These are phyloP conservation scores for Solanum lignicaule DNA, from an alignment of 257 asterid species.

Conservation along the genomic window DNA sequence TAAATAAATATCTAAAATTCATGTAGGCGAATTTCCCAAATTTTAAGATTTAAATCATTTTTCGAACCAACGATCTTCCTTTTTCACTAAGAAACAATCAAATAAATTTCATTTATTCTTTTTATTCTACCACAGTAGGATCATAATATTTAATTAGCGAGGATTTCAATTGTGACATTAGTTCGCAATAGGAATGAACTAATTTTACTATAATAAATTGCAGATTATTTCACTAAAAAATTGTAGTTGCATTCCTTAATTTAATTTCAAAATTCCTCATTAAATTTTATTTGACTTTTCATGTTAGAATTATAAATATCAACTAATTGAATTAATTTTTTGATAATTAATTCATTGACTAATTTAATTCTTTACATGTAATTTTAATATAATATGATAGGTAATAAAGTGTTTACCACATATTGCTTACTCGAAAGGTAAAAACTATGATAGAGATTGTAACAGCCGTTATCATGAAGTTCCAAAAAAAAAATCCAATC, in stretches of 20 bases:
- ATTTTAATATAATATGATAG: too few relatives aligned
- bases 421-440: background rate
- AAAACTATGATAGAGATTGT: too few relatives aligned
- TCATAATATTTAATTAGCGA: background rate
- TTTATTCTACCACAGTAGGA: background rate
- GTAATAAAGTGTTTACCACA: too few relatives aligned
- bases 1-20: too few relatives aligned
- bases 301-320: background rate
- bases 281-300: background rate
- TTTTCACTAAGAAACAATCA: background rate
- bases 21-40: background rate
- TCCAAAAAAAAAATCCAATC: background rate
- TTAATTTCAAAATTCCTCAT: too few relatives aligned
- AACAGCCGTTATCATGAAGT: too few relatives aligned
- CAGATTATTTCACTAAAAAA: background rate
- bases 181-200: background rate
- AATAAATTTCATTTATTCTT: too few relatives aligned
- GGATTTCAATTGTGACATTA: background rate
- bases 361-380: too few relatives aligned
- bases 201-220: background rate
- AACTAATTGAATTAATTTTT: too few relatives aligned
- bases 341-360: background rate
- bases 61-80: too few relatives aligned
- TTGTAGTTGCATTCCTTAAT: background rate
- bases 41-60: too few relatives aligned